A percentile compares a stretch with the other conserved stretches of the same genome.
These are phyloP conservation scores for Apostasia ramifera DNA, from an alignment of 106 monocot species.

Conservation along the genomic window DNA sequence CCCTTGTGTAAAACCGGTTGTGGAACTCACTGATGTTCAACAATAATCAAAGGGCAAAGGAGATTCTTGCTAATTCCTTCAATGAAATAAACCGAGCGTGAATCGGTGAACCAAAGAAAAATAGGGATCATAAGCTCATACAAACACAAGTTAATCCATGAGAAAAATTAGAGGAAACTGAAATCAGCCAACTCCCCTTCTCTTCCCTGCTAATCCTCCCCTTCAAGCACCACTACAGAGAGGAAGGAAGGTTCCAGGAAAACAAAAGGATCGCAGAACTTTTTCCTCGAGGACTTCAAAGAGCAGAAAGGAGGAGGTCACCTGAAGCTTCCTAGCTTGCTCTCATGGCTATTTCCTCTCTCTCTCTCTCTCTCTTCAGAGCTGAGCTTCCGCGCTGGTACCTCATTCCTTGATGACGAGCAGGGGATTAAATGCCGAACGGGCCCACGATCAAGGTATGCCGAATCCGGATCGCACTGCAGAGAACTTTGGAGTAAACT, in stretches of 20 bases:
- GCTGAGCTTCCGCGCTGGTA: background rate
- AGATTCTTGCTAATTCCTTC: background rate
- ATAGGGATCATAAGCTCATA: background rate
- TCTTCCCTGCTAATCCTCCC: background rate
- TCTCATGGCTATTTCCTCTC: slow-evolving; percentile 7
- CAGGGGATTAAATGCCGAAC: too few relatives aligned
- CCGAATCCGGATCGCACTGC: too few relatives aligned
- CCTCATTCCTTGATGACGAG: too few relatives aligned
- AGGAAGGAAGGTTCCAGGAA: slow-evolving; percentile 3
- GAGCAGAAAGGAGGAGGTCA: background rate
- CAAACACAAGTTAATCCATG: background rate
- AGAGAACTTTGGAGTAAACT: too few relatives aligned
- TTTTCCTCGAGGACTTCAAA: background rate
- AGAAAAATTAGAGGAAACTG: background rate
- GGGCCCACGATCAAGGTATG: too few relatives aligned
- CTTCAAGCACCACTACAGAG: background rate
- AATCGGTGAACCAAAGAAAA: too few relatives aligned
- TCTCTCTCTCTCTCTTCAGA: background rate
- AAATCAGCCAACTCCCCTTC: background rate
- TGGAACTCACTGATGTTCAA: background rate
- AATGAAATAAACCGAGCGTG: background rate
- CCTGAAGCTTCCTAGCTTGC: slow-evolving; percentile 7
- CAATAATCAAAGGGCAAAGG: background rate
- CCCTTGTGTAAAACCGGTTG: background rate
- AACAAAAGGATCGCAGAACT: background rate